phyloP scores from a whole-genome alignment of 495 filamentous ascomycete species.

The Lophiostoma macrostomum region DNA sequence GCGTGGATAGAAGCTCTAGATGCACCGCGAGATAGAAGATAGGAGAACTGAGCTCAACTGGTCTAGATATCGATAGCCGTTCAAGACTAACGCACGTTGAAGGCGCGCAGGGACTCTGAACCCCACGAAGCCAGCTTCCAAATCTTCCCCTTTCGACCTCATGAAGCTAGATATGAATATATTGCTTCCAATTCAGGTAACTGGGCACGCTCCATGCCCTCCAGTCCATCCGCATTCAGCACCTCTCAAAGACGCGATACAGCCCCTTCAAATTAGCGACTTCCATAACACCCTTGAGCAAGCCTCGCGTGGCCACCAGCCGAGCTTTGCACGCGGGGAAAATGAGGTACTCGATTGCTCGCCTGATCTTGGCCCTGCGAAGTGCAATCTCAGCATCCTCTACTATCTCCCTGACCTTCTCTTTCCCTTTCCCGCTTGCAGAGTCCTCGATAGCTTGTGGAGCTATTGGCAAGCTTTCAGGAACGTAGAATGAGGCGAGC shows the following conservation, averaged over 20 bases:
- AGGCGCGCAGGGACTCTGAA: no score
- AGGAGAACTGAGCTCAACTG: no score
- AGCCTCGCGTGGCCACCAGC: constrained; percentile 74
- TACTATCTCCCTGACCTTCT: constrained; percentile 28
- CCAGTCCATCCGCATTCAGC: constrained; percentile 49
- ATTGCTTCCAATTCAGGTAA: background rate
- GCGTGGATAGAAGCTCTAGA: no score
- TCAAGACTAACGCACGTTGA: no score
- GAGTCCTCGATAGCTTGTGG: constrained; percentile 32
- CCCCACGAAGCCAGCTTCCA: no score
- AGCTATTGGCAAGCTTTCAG: constrained; percentile 70
- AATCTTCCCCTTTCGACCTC: no score
- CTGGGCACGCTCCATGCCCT: background rate
- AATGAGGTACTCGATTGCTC: constrained; percentile 66
- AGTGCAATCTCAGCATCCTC: constrained; percentile 51
- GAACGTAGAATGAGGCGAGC: constrained; percentile 88
- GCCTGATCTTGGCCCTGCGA: constrained; percentile 56
- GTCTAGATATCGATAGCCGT: no score
- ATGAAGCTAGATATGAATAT: background rate
- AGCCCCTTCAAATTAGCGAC: constrained; percentile 91
- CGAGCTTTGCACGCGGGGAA: constrained; percentile 81
- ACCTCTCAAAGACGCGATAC: constrained; percentile 96
- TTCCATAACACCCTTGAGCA: constrained; percentile 80
- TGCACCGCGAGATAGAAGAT: no score
- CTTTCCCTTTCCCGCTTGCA: constrained; percentile 17